A percentile compares a stretch with the other conserved stretches of the same genome.
Evolutionary conservation across 2,329 filamentous ascomycete species (phyloP).

Genomic region (Talaromyces sp.): DNA sequence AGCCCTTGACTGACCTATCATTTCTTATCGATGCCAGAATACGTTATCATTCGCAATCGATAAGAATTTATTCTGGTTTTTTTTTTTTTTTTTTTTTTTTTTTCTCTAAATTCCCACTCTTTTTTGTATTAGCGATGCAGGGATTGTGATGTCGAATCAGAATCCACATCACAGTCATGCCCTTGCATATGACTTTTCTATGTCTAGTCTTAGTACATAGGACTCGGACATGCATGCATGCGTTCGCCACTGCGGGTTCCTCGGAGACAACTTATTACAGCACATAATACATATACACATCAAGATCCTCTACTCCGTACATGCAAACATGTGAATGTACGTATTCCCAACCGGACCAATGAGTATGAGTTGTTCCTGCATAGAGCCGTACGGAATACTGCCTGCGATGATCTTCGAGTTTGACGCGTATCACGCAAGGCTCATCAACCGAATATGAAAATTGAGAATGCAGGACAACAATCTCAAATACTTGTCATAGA

Average conservation of each 20-base stretch:
- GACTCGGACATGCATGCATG: neutral
- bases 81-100: neutral
- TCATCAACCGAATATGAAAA: too few species aligned
- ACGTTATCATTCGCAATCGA: conserved; percentile 5
- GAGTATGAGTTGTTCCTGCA: conserved; percentile 1
- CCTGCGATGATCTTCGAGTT: neutral
- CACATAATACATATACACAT: too few species aligned
- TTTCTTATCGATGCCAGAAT: neutral
- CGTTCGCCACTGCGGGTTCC: neutral
- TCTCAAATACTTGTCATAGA: too few species aligned
- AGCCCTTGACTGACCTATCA: neutral
- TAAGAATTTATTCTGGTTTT: neutral
- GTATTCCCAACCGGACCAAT: neutral
- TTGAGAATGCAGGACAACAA: too few species aligned
- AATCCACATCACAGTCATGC: neutral
- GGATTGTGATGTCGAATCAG: conserved; percentile 2
- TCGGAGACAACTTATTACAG: neutral
- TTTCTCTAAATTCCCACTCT: neutral
- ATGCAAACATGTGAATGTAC: neutral
- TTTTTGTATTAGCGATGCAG: neutral
- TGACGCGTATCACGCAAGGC: too few species aligned
- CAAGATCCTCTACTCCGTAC: neutral
- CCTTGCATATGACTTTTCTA: conserved; percentile 2
- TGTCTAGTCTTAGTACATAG: neutral
- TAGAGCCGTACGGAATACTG: neutral